phyloP scores from a whole-genome alignment of 208 protist genomes.

The Vickermania spadyakhi region DNA sequence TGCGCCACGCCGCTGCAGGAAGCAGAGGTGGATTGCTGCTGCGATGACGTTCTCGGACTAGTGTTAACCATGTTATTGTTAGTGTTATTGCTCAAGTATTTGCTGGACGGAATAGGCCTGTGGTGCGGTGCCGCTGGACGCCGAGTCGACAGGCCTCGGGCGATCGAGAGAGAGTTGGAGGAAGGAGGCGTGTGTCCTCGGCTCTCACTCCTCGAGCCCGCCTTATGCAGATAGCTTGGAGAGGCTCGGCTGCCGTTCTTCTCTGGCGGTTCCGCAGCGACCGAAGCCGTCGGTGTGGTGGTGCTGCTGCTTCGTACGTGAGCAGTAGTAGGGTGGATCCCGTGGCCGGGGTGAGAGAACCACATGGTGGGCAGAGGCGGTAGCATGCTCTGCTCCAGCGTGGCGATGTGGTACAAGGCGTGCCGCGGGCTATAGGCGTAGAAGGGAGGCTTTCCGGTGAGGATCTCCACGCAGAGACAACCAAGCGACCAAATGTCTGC shows the following conservation, averaged over 20 bases:
- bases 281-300: too few species aligned
- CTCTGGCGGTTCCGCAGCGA: too few species aligned
- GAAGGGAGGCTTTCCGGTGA: conserved; percentile 67
- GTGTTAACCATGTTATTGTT: too few species aligned
- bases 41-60: too few species aligned
- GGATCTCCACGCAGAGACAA: conserved; percentile 62
- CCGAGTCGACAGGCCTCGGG: neutral
- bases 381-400: conserved; percentile 17
- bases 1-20: neutral
- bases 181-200: neutral
- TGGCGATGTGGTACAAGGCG: conserved; percentile 56
- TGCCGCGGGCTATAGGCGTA: conserved; percentile 47
- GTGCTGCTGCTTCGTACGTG: neutral
- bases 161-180: neutral
- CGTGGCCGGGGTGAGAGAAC: neutral
- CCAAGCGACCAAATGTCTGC: conserved; percentile 81
- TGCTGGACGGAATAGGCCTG: too few species aligned
- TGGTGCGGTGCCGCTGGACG: neutral
- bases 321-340: neutral
- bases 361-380: neutral
- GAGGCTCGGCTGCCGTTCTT: too few species aligned
- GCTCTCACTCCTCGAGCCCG: too few species aligned
- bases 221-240: too few species aligned
- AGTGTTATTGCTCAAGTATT: too few species aligned
- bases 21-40: neutral